Evolutionary conservation across 1,284 basidiomycete species (phyloP).

Genomic region (Boletellus deceptivus): DNA sequence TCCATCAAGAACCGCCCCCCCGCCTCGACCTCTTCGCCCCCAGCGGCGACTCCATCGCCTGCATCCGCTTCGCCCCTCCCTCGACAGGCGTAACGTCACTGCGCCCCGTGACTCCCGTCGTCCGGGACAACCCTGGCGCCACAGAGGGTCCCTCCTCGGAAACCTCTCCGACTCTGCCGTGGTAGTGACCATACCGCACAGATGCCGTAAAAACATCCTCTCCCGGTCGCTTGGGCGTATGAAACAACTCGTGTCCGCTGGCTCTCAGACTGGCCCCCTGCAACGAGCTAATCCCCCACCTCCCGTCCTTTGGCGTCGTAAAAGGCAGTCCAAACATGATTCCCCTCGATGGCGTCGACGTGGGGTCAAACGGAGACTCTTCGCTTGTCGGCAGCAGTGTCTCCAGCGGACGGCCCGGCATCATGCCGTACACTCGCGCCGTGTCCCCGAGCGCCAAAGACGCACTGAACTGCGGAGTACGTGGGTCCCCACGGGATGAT

Average conservation of each 20-base stretch:
- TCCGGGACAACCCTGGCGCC: conserved; percentile 9
- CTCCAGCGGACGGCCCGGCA: conserved; percentile 42
- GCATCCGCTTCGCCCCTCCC: conserved; percentile 17
- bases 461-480: conserved; percentile 47
- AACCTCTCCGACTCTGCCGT: conserved; percentile 18
- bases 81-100: conserved; percentile 31
- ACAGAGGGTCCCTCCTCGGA: conserved; percentile 18
- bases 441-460: conserved; percentile 33
- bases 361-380: conserved; percentile 65
- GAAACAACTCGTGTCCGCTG: conserved; percentile 41
- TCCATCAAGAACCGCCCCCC: conserved; percentile 14
- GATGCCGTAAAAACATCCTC: conserved; percentile 14
- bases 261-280: conserved; percentile 28
- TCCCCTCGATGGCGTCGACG: conserved; percentile 70
- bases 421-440: conserved; percentile 44
- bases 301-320: conserved; percentile 55
- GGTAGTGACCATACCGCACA: conserved; percentile 11
- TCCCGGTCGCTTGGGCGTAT: conserved; percentile 44
- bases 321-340: conserved; percentile 56
- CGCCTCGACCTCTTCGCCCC: conserved; percentile 29
- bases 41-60: conserved; percentile 28
- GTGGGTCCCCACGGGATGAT: conserved; percentile 41
- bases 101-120: not conserved
- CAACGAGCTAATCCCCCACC: conserved; percentile 36
- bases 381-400: conserved; percentile 32